Evolutionary conservation across 2,329 filamentous ascomycete species (phyloP).

Genomic region (Aspergillus alliaceus): DNA sequence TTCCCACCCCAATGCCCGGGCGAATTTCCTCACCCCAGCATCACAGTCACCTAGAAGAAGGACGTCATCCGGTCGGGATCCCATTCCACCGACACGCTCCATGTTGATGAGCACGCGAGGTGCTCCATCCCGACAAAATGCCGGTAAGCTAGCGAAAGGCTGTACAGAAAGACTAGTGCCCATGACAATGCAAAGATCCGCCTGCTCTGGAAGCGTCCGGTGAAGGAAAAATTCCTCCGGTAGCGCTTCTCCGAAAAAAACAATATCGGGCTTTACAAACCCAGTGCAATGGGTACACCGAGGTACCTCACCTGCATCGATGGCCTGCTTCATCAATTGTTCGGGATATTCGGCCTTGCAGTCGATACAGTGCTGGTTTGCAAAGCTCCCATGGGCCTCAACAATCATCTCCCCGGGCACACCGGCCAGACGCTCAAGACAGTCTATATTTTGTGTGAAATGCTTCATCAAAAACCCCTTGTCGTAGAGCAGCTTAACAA

Average conservation of each 20-base stretch:
- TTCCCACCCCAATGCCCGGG: constrained; percentile 78
- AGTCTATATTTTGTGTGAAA: constrained; percentile 98
- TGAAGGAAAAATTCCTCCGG: constrained; percentile 66
- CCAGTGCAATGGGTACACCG: constrained; percentile 71
- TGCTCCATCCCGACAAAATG: constrained; percentile 58
- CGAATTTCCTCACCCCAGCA: constrained; percentile 73
- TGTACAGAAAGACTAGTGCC: constrained; percentile 86
- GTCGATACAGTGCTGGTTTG: constrained; percentile 85
- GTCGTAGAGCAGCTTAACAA: constrained; percentile 76
- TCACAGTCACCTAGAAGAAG: constrained; percentile 82
- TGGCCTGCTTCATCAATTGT: constrained; percentile 69
- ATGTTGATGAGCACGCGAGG: constrained; percentile 86
- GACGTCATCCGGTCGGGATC: constrained; percentile 79
- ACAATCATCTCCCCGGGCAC: constrained; percentile 79
- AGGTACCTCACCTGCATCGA: constrained; percentile 68
- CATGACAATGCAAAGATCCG: constrained; percentile 80
- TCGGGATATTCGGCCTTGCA: constrained; percentile 73
- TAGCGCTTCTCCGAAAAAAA: constrained; percentile 83
- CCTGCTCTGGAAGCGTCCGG: constrained; percentile 55
- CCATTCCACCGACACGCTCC: constrained; percentile 77
- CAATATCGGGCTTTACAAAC: constrained; percentile 89
- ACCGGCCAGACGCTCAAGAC: constrained; percentile 82
- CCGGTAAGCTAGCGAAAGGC: constrained; percentile 81
- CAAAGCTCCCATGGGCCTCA: constrained; percentile 95
- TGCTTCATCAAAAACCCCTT: constrained; percentile 79